Conservation (phyloP, 2,329 filamentous ascomycete species). For the Rutstroemia sydowiana region DNA sequence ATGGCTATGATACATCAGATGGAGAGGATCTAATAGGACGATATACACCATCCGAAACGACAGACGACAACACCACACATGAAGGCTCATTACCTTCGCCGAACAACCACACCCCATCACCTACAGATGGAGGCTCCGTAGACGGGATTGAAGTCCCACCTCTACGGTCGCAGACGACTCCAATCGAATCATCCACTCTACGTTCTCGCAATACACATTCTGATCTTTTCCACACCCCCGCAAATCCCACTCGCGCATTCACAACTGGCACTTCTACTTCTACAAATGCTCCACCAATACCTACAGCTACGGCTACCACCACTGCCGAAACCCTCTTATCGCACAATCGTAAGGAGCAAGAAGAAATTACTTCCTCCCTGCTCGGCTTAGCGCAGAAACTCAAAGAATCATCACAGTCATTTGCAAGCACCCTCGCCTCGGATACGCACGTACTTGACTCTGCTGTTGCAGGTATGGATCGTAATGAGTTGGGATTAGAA, state of each 20-base stretch:
- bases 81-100: conserved; percentile 12
- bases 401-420: conserved; percentile 66
- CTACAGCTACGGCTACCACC: conserved; percentile 39
- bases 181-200: neutral
- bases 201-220: neutral
- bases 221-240: neutral
- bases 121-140: neutral
- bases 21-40: conserved; percentile 51
- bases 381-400: conserved; percentile 70
- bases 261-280: conserved; percentile 16
- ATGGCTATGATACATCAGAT: conserved; percentile 34
- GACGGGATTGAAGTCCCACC: neutral
- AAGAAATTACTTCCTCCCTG: conserved; percentile 73
- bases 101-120: conserved; percentile 7
- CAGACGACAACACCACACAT: conserved; percentile 10
- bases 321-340: conserved; percentile 66
- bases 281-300: neutral
- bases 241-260: neutral
- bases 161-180: neutral
- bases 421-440: conserved; percentile 62
- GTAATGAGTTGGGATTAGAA: conserved; percentile 69
- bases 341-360: conserved; percentile 74
- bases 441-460: conserved; percentile 65
- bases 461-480: conserved; percentile 69
- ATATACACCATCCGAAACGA: conserved; percentile 42